phyloP scores from a whole-genome alignment of 2,329 filamentous ascomycete genomes.

The Fusarium caatingaense region DNA sequence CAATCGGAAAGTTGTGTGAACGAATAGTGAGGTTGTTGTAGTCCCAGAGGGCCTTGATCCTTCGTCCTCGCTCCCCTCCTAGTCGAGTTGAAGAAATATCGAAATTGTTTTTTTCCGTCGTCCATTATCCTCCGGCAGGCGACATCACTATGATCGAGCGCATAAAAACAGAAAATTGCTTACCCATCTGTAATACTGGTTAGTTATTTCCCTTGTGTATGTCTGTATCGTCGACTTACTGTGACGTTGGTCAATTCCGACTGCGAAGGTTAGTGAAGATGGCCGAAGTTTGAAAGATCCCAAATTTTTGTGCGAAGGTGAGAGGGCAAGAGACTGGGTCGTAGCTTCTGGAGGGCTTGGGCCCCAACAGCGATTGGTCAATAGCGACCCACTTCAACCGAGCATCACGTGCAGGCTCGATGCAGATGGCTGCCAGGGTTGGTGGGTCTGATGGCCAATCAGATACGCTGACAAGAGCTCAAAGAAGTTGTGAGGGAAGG shows the following conservation, averaged over 20 bases:
- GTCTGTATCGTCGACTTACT: constrained; percentile 57
- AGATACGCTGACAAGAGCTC: constrained; percentile 21
- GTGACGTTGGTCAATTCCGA: constrained; percentile 60
- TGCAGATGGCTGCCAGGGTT: background rate
- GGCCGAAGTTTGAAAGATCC: constrained; percentile 54
- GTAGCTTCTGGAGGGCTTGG: constrained; percentile 53
- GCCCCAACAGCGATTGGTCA: constrained; percentile 52
- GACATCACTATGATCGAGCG: constrained; percentile 41
- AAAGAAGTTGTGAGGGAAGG: constrained; percentile 30
- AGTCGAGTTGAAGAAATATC: constrained; percentile 25
- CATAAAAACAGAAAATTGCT: constrained; percentile 53
- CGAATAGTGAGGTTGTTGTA: background rate
- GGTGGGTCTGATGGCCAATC: constrained; percentile 40
- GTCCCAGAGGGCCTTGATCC: constrained; percentile 5
- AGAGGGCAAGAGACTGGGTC: constrained; percentile 52
- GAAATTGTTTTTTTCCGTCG: constrained; percentile 36
- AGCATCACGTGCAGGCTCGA: constrained; percentile 42
- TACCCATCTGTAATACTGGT: constrained; percentile 69
- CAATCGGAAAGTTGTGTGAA: no score
- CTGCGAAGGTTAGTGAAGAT: constrained; percentile 56
- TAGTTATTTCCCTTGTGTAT: constrained; percentile 52
- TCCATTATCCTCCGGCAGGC: constrained; percentile 37
- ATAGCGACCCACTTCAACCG: constrained; percentile 15
- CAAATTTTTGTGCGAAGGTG: constrained; percentile 57
- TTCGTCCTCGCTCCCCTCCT: constrained; percentile 7